Base-by-base conservation (phyloP, 768 basidiomycete genomes). In the Lentinula edodes region DNA sequence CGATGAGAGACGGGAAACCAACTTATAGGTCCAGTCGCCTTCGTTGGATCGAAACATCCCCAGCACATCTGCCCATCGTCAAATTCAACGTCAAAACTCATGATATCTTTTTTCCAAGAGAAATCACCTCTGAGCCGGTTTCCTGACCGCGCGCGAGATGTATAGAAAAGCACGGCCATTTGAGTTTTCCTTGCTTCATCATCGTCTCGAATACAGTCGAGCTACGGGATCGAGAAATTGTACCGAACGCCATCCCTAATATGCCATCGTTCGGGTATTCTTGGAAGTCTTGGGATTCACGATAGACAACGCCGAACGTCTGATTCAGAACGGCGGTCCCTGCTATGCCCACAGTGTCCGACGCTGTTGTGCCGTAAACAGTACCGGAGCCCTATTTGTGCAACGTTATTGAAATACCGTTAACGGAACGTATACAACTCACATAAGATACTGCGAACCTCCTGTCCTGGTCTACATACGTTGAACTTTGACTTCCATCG, bases 141-240 rank as follows among this genome's bases (percentile, higher is more conserved):
- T 67, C 58, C 62, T 74, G 52, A 10, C 64, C 63, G 8, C 83
- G 71, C n/a, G 81, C 73, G 36, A 88, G 67, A 64, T 87, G 80
- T n/a, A 89, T 77, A 13, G 82, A 81, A 68, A 90, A 90, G 4
- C 84, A 66, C 12, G 83, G 80, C 0, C 46, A 48, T 12, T 75
- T 67, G 32, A 88, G 61, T 63, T 73, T 72, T 51, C 72, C 70
- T 64, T 71, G 64, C 13, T 67, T 64, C 16, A 89, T 78, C 42
- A 89, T 68, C 64, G 83, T 87, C 70, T 90, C 89, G 63, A 88
- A 85, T 65, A 88, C 82, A 0, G 88, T 88, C 7, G 80, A 76
- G 56, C 76, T 63, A 12, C 66, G 67, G 0, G 75, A 78, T 51
- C 66, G 70, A 10, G 86, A 71, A 59, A 89, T 86, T 45, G 78